Percentiles rank a stretch among this genome's conserved stretches.
Conservation (phyloP, 805 yeast genomes). For the Jamesozyma lodderae region DNA sequence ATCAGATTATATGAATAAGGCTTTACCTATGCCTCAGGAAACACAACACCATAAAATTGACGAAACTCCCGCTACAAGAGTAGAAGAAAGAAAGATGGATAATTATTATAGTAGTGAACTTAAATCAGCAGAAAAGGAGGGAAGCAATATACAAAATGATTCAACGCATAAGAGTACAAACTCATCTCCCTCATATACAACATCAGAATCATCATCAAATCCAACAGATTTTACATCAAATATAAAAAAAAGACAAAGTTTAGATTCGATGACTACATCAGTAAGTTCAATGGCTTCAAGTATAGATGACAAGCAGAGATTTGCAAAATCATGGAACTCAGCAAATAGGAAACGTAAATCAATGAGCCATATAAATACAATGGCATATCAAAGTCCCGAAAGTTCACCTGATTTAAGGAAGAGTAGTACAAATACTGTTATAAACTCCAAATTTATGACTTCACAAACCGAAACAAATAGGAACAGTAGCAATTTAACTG, state of each 20-base stretch:
- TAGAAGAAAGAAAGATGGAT: not conserved
- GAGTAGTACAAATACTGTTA: slow-evolving; percentile 13
- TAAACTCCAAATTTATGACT: not conserved
- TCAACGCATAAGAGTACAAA: not conserved
- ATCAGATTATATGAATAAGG: not conserved
- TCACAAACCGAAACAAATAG: not conserved
- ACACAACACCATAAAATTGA: not conserved
- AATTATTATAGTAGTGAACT: too few species aligned
- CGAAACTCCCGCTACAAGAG: not conserved
- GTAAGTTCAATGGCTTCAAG: slow-evolving; percentile 27
- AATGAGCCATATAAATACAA: slow-evolving; percentile 15
- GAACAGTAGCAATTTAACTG: not conserved
- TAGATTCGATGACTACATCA: slow-evolving; percentile 29
- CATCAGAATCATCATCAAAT: slow-evolving; percentile 24
- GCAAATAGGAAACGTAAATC: slow-evolving; percentile 26
- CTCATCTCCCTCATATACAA: slow-evolving; percentile 8
- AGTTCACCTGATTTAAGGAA: slow-evolving; percentile 9
- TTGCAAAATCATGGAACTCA: slow-evolving; percentile 31
- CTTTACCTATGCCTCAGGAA: not conserved
- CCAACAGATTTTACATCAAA: slow-evolving; percentile 29
- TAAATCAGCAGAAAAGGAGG: too few species aligned
- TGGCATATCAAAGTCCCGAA: slow-evolving; percentile 1
- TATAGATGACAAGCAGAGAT: slow-evolving; percentile 28
- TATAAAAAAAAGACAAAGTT: slow-evolving; percentile 20
- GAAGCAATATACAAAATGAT: not conserved